Evolutionary conservation across 805 yeast species (phyloP).

Genomic region (Saccharomycopsis sp.): DNA sequence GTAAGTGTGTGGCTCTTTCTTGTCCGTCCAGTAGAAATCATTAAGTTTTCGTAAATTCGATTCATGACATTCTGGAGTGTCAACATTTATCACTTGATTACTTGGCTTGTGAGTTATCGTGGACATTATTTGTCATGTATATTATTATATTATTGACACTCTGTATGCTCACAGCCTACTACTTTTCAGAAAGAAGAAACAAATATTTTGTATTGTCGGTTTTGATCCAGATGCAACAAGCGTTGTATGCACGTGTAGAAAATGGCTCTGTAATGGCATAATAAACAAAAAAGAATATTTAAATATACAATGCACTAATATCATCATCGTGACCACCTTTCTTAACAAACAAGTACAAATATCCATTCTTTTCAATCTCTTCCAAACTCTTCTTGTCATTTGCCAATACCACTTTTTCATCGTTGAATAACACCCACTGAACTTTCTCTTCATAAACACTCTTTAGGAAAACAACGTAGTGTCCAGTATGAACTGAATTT

Average conservation of each 20-base stretch:
- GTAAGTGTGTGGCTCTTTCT: slow-evolving; percentile 70
- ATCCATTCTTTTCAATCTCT: slow-evolving; percentile 37
- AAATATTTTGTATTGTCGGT: too few relatives aligned
- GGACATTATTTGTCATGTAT: slow-evolving; percentile 7
- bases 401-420: slow-evolving; percentile 73
- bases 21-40: slow-evolving; percentile 81
- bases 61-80: slow-evolving; percentile 12
- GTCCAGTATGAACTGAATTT: slow-evolving; percentile 83
- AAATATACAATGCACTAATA: background rate
- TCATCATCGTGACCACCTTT: slow-evolving; percentile 9
- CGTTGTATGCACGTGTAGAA: background rate
- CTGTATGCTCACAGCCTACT: too few relatives aligned
- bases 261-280: too few relatives aligned
- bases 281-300: background rate
- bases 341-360: slow-evolving; percentile 36
- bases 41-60: slow-evolving; percentile 27
- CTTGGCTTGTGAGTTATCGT: slow-evolving; percentile 20
- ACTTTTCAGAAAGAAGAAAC: too few relatives aligned
- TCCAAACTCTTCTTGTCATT: slow-evolving; percentile 29
- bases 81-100: slow-evolving; percentile 15
- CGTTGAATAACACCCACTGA: slow-evolving; percentile 78
- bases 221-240: background rate
- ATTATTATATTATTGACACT: too few relatives aligned
- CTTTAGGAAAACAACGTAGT: slow-evolving; percentile 73
- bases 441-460: slow-evolving; percentile 31